Conservation (phyloP, 2,329 filamentous ascomycete genomes). For the Diplodia seriata region DNA sequence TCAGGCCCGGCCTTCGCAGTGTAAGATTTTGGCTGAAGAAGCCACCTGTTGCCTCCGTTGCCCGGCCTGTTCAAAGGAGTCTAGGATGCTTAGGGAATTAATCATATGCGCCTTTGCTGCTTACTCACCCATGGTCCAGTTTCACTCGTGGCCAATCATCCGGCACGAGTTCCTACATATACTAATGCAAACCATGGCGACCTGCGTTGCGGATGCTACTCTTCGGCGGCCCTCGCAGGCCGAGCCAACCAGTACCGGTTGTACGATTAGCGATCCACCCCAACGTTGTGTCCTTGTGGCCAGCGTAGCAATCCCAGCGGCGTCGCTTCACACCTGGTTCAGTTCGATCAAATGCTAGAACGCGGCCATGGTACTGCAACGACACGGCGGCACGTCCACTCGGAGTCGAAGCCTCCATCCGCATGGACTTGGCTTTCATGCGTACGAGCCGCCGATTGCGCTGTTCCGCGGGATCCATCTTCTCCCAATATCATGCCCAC, state of each 20-base stretch:
- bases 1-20: slow-evolving; percentile 17
- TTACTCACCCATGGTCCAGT: slow-evolving; percentile 30
- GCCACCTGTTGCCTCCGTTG: slow-evolving; percentile 15
- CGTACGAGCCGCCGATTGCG: neutral
- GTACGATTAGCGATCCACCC: slow-evolving; percentile 24
- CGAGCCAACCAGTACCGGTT: slow-evolving; percentile 22
- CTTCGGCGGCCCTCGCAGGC: neutral
- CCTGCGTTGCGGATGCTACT: slow-evolving; percentile 29
- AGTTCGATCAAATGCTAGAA: neutral
- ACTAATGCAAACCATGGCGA: slow-evolving; percentile 27
- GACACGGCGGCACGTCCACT: slow-evolving; percentile 9
- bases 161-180: slow-evolving; percentile 31
- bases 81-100: slow-evolving; percentile 17
- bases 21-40: slow-evolving; percentile 22
- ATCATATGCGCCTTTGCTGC: slow-evolving; percentile 28
- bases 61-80: neutral
- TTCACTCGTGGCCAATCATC: slow-evolving; percentile 27
- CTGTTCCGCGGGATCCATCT: neutral
- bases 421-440: neutral
- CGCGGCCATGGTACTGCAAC: slow-evolving; percentile 1
- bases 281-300: slow-evolving; percentile 11
- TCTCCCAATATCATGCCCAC: neutral
- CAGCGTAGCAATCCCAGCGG: slow-evolving; percentile 16
- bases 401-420: neutral
- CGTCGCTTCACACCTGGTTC: slow-evolving; percentile 14